Evolutionary conservation across 2,329 filamentous ascomycete species (phyloP), one percentile per base, ranked within the genome.

Genomic region (Alternaria postmessia): DNA sequence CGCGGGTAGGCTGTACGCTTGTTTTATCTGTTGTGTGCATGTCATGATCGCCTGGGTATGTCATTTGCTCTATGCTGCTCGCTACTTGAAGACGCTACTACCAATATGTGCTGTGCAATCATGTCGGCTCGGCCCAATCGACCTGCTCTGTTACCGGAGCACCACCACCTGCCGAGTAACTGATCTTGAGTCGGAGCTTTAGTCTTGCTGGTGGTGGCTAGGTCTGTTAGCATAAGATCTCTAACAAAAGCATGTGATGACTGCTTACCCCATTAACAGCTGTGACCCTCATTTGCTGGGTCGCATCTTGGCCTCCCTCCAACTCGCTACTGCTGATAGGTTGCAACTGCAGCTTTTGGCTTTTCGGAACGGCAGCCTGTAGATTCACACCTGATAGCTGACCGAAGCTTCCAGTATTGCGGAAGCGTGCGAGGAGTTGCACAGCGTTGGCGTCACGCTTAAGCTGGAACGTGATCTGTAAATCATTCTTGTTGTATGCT

Each of bases 361-460:
- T 93, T 81, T 98, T 99, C 8, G 95, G 95, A 54, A 99, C 95
- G 1, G 95, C 95, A 43, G 94, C 95, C 78, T 99, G 95, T 66
- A 99, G 79, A 26, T 92, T 92, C 30, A 98, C 91, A 46, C 86
- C 87, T 16, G 89, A 89, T 49, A 98, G 83, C 14, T 83, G 81
- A 14, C 84, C 85, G 30, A 90, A 87, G 59, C 85, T 84, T 14
- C 89, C 90, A 0, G 81, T 86, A 78, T 98, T 98, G 39, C 87
- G 87, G 84, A 99, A 99, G 8, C 89, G 88, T 16, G 93, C 93
- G 51, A 90, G 84, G 7, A 96, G 89, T 75, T 97, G 93, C 20
- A 96, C 89, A 8, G 88, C 87, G 46, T 92, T 91, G 4, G 90
- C 85, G 67, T 91, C 95, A 44, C 95, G 87, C 77, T 97, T 94